Evolutionary conservation across 352 stramenopile genomes (phyloP), one percentile per base, ranked within the genome.

Genomic region (Phytophthora brassicae): DNA sequence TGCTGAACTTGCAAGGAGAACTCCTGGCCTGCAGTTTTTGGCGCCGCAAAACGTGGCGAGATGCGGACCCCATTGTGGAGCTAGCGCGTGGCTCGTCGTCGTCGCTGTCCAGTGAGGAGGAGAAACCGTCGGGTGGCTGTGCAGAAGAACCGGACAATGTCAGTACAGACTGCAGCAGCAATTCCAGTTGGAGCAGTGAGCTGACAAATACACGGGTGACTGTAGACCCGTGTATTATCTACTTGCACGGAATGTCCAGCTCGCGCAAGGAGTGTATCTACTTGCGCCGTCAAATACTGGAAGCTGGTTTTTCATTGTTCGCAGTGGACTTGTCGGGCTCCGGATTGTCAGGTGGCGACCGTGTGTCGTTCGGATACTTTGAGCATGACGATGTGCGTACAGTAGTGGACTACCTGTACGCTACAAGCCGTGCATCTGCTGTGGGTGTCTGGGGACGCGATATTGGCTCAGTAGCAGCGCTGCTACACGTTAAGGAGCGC

Each of bases 191-290:
- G n/a, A 64, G 36, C 31, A 64, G 36, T 33, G 26, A 64, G 24
- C 35, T 46, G 29, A 35, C 47, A 19, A n/a, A 19, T 2, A 8
- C 43, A 6, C 20, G 2, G 0, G 17, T 31, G 12, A 23, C 28
- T 5, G 56, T 69, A 6, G 47, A 65, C 16, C 81, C 84, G 22
- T 93, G 84, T 36, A 78, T 93, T 24, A 45, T 93, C 14, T 93
- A 91, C 55, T 65, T 93, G 31, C 84, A 93, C 52, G 84, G 84
- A 19, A 81, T 93, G 72, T 93, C 84, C 22, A 89, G 79, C 17
- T 93, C 84, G 0, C 68, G 84, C 1, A 86, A 89, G 55, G 84
- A 93, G 65, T 88, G 80, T 29, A 59, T 91, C 16, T 93, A 93
- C 50, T 51, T 93, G 24, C 70, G 75, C 46, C 53, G 70, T 23